Conservation (phyloP, 108 stramenopile genomes). For the Parietichytrium sp. region DNA sequence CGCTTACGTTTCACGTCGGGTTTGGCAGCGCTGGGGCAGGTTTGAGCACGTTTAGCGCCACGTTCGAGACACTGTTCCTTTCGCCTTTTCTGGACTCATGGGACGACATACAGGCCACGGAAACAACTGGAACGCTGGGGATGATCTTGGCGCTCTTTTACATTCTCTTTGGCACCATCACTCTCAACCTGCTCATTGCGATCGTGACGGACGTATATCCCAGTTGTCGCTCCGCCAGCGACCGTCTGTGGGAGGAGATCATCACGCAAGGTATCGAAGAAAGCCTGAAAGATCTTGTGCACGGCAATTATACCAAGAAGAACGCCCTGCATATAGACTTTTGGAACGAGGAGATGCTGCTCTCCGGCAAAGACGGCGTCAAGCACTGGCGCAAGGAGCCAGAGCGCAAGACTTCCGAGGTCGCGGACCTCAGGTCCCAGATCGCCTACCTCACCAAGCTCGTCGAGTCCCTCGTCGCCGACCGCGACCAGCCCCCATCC, state of each 20-base stretch:
- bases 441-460: no score
- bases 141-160: constrained; percentile 16
- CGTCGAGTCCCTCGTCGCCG: no score
- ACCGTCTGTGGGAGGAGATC: constrained; percentile 31
- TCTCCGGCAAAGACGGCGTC: neutral
- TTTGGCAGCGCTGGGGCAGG: neutral
- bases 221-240: neutral
- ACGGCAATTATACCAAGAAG: neutral
- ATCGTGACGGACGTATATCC: constrained; percentile 42
- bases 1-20: constrained; percentile 10
- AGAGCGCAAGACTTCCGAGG: no score
- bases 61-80: constrained; percentile 26
- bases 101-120: neutral
- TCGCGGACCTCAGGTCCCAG: no score
- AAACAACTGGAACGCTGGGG: neutral
- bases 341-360: constrained; percentile 1
- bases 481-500: no score
- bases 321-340: neutral
- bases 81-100: constrained; percentile 25
- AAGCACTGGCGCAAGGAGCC: constrained; percentile 32
- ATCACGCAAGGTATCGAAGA: constrained; percentile 28
- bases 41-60: neutral
- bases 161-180: constrained; percentile 38
- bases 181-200: constrained; percentile 37
- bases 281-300: neutral